These are phyloP conservation scores for Fusarium napiforme DNA, from an alignment of 2,329 filamentous ascomycete genomes.

Conservation along the genomic window DNA sequence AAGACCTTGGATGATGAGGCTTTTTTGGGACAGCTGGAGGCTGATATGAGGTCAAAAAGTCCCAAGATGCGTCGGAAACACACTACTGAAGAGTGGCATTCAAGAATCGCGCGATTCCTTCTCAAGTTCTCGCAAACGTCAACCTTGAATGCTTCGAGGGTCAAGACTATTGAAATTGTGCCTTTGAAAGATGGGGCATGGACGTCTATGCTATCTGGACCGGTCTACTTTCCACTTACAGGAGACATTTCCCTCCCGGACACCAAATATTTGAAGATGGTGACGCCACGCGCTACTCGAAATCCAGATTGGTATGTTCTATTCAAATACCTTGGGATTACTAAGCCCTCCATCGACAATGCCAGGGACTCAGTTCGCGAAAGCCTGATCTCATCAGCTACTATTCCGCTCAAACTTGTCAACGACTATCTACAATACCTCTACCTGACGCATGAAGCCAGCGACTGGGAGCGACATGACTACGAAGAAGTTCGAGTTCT, in stretches of 20 bases:
- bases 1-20: not conserved
- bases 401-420: fast-evolving
- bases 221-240: not conserved
- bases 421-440: not conserved
- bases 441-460: not conserved
- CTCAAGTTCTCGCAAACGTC: fast-evolving
- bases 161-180: not conserved
- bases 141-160: not conserved
- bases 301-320: not conserved
- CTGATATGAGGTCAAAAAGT: fast-evolving
- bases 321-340: not conserved
- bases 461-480: fast-evolving
- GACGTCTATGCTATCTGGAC: not conserved
- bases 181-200: not conserved
- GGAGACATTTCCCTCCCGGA: not conserved
- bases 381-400: fast-evolving
- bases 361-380: fast-evolving
- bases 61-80: not conserved
- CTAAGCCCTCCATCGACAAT: fast-evolving
- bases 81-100: not conserved
- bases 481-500: not conserved
- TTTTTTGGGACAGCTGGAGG: not conserved
- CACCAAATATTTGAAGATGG: fast-evolving
- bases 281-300: not conserved
- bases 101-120: not conserved